These are phyloP conservation scores for Penicillium sp. DNA, from an alignment of 2,329 filamentous ascomycete species.

Conservation along the genomic window DNA sequence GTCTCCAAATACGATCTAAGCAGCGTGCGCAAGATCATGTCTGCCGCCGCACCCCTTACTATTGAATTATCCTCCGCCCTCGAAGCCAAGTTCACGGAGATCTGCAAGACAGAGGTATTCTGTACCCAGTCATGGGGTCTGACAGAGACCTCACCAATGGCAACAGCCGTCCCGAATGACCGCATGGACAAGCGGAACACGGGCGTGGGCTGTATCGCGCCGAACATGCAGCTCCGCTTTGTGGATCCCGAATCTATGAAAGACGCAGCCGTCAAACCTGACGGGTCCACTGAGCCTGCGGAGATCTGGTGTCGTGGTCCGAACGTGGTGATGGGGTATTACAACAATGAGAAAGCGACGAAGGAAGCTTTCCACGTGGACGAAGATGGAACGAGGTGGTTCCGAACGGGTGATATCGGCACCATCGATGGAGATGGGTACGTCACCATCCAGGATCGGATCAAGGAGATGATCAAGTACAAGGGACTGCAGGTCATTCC, in stretches of 20 bases:
- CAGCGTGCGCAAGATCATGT: slow-evolving; percentile 17
- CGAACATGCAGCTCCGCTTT: slow-evolving; percentile 21
- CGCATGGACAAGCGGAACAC: slow-evolving; percentile 17
- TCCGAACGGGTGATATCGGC: slow-evolving; percentile 22
- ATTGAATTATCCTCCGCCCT: slow-evolving; percentile 13
- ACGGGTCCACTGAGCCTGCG: slow-evolving; percentile 13
- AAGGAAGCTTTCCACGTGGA: slow-evolving; percentile 14
- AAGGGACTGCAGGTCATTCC: slow-evolving; percentile 22
- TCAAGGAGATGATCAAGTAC: slow-evolving; percentile 26
- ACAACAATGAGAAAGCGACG: slow-evolving; percentile 18
- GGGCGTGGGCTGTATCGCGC: slow-evolving; percentile 16
- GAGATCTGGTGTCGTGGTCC: slow-evolving; percentile 22
- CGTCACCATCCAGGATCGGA: slow-evolving; percentile 18
- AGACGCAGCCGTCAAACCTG: slow-evolving; percentile 9
- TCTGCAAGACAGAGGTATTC: slow-evolving; percentile 14
- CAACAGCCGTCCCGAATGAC: slow-evolving; percentile 15
- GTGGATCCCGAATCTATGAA: slow-evolving; percentile 18
- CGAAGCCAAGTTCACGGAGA: slow-evolving; percentile 13
- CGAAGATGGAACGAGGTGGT: slow-evolving; percentile 16
- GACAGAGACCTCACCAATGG: slow-evolving; percentile 19
- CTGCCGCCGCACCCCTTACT: slow-evolving; percentile 19
- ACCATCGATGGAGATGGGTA: slow-evolving; percentile 18
- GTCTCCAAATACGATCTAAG: slow-evolving; percentile 16
- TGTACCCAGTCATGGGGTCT: slow-evolving; percentile 19
- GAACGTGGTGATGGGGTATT: slow-evolving; percentile 19